phyloP scores from a whole-genome alignment of 495 filamentous ascomycete genomes.

The Neurospora sp. region DNA sequence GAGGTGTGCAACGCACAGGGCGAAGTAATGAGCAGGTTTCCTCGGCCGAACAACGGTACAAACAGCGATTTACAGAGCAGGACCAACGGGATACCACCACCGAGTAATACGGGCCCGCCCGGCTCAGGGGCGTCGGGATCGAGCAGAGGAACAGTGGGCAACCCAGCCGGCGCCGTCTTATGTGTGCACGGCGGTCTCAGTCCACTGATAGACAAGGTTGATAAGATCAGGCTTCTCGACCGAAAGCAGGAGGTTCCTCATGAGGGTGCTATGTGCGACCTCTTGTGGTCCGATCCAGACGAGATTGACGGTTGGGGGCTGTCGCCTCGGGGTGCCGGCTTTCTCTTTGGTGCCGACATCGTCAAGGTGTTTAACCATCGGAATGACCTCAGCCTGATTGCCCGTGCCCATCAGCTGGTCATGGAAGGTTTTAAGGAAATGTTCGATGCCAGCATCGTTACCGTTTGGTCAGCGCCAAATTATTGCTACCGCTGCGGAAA shows the following conservation, averaged over 20 bases:
- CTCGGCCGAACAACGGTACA: slow-evolving; percentile 30
- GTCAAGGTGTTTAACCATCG: slow-evolving; percentile 90
- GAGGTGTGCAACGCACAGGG: slow-evolving; percentile 72
- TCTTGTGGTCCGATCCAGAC: slow-evolving; percentile 96
- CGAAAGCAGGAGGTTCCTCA: slow-evolving; percentile 97
- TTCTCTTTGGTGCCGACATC: slow-evolving; percentile 93
- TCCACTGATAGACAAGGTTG: slow-evolving; percentile 84
- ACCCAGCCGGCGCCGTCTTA: slow-evolving; percentile 71
- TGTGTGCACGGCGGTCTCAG: slow-evolving; percentile 93
- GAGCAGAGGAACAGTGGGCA: slow-evolving; percentile 51
- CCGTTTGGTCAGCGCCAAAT: slow-evolving; percentile 94
- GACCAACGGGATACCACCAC: slow-evolving; percentile 30
- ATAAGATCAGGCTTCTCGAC: slow-evolving; percentile 92
- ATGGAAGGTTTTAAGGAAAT: slow-evolving; percentile 99
- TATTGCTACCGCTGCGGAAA: slow-evolving; percentile 98
- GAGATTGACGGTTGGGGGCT: slow-evolving; percentile 98
- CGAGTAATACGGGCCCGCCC: slow-evolving; percentile 54
- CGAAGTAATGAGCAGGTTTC: slow-evolving; percentile 63
- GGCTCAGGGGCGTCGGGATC: slow-evolving; percentile 67
- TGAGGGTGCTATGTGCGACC: slow-evolving; percentile 97
- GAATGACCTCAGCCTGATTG: slow-evolving; percentile 86
- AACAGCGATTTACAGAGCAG: slow-evolving; percentile 16
- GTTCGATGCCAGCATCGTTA: slow-evolving; percentile 92
- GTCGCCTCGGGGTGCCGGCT: slow-evolving; percentile 88
- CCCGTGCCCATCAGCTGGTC: slow-evolving; percentile 91